Percentiles rank a stretch among this genome's conserved stretches.
Evolutionary conservation across 257 asterid species (phyloP).

Genomic region (Mitragyna speciosa): DNA sequence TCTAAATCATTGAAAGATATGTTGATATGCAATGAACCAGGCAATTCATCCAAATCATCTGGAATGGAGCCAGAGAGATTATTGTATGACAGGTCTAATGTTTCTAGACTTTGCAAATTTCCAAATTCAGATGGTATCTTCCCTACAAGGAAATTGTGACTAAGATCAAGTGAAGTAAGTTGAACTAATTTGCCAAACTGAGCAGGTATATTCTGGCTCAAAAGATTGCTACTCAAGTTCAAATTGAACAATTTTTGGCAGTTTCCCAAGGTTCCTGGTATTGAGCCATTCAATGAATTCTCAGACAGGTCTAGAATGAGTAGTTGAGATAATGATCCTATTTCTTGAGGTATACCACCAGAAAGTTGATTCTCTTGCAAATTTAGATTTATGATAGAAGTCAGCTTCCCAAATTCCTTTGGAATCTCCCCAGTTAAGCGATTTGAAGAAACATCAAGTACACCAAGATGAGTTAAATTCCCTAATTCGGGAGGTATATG

Average conservation of each 20-base stretch:
- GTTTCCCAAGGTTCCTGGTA: slow-evolving; percentile 37
- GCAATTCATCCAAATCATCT: slow-evolving; percentile 14
- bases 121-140: slow-evolving; percentile 29
- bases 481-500: slow-evolving; percentile 31
- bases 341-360: slow-evolving; percentile 28
- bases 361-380: slow-evolving; percentile 32
- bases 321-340: slow-evolving; percentile 22
- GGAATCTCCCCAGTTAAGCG: slow-evolving; percentile 35
- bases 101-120: slow-evolving; percentile 19
- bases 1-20: slow-evolving; percentile 41
- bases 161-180: slow-evolving; percentile 33
- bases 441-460: slow-evolving; percentile 38
- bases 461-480: slow-evolving; percentile 21
- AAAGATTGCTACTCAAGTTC: slow-evolving; percentile 30
- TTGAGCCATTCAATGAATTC: slow-evolving; percentile 29
- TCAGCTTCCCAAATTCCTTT: slow-evolving; percentile 26
- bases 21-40: slow-evolving; percentile 28
- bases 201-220: slow-evolving; percentile 32
- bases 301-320: slow-evolving; percentile 25
- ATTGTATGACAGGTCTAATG: slow-evolving; percentile 36
- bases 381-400: slow-evolving; percentile 18
- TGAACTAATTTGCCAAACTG: slow-evolving; percentile 28
- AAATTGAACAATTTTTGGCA: slow-evolving; percentile 24
- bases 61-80: slow-evolving; percentile 40
- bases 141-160: slow-evolving; percentile 36